Conservation (phyloP, 371 early-diverging fungal genomes). For the Homolaphlyctis polyrhiza region DNA sequence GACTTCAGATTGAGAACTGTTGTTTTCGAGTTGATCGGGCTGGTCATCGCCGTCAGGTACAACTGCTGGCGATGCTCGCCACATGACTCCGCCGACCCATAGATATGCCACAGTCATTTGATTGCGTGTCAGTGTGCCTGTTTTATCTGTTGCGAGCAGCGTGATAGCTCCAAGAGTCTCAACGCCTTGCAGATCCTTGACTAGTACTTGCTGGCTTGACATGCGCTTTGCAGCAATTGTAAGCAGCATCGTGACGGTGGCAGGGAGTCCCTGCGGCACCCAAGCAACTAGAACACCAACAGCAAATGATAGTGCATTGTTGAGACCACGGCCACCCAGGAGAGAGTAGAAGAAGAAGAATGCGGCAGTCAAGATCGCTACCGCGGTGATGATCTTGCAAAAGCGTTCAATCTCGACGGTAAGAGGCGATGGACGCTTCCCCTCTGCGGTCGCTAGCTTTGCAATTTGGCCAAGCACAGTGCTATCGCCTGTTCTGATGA, state of each 20-base stretch:
- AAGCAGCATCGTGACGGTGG: constrained; percentile 84
- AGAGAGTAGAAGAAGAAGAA: constrained; percentile 61
- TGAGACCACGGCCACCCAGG: constrained; percentile 29
- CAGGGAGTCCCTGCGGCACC: constrained; percentile 88
- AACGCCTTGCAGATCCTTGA: constrained; percentile 91
- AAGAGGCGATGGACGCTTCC: constrained; percentile 64
- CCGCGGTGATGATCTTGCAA: constrained; percentile 77
- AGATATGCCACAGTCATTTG: constrained; percentile 90
- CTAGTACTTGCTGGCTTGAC: constrained; percentile 80
- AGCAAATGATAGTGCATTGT: constrained; percentile 78
- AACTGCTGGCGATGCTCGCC: not conserved
- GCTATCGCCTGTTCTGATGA: constrained; percentile 83
- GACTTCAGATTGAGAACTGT: constrained; percentile 42
- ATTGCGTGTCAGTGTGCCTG: constrained; percentile 92
- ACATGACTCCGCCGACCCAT: constrained; percentile 47
- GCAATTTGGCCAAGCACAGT: constrained; percentile 95
- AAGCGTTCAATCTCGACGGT: constrained; percentile 74
- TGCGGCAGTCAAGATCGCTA: constrained; percentile 69
- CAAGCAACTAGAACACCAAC: constrained; percentile 53
- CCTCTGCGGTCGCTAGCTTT: constrained; percentile 72
- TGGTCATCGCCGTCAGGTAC: not conserved
- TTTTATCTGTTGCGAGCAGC: constrained; percentile 91
- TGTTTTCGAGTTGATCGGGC: not conserved
- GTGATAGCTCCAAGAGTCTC: constrained; percentile 95
- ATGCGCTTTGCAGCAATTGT: constrained; percentile 94